Conservation (phyloP, 192 early-diverging fungal species). For the Coemansia sp. region DNA sequence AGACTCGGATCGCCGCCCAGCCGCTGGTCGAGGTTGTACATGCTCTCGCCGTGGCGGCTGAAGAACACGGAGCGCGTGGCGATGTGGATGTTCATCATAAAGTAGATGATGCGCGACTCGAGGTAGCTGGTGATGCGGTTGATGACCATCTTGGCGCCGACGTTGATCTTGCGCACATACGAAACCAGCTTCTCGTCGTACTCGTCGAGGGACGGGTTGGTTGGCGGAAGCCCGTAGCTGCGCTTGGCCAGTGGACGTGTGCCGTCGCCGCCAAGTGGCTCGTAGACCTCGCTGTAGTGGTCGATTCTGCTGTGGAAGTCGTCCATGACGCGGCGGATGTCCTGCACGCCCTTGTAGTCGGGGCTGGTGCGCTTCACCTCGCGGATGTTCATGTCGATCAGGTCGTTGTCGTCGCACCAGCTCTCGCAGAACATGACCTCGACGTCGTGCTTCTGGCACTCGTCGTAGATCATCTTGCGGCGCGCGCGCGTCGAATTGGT, state of each 20-base stretch:
- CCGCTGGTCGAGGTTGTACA: slow-evolving; percentile 88
- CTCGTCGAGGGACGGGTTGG: slow-evolving; percentile 42
- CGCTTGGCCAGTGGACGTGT: slow-evolving; percentile 48
- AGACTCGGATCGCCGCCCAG: slow-evolving; percentile 94
- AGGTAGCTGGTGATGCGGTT: slow-evolving; percentile 95
- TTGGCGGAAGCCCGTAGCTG: slow-evolving; percentile 48
- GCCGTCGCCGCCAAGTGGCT: slow-evolving; percentile 68
- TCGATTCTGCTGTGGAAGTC: slow-evolving; percentile 91
- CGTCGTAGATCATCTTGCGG: slow-evolving; percentile 68
- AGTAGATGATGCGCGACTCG: slow-evolving; percentile 96
- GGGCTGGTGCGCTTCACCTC: slow-evolving; percentile 95
- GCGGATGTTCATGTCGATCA: slow-evolving; percentile 89
- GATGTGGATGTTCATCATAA: slow-evolving; percentile 99
- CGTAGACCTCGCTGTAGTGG: slow-evolving; percentile 89
- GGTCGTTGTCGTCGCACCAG: slow-evolving; percentile 84
- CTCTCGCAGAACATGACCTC: slow-evolving; percentile 97
- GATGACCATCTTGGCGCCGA: slow-evolving; percentile 86
- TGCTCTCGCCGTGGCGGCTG: slow-evolving; percentile 88
- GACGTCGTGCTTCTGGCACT: slow-evolving; percentile 68
- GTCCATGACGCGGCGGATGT: slow-evolving; percentile 80
- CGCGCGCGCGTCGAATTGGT: slow-evolving; percentile 92
- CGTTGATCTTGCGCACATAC: slow-evolving; percentile 94
- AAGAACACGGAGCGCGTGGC: slow-evolving; percentile 92
- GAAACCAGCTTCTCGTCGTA: slow-evolving; percentile 66
- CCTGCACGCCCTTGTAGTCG: slow-evolving; percentile 81